Conservation (phyloP, 768 basidiomycete species). For the Sarcomyxa edulis region DNA sequence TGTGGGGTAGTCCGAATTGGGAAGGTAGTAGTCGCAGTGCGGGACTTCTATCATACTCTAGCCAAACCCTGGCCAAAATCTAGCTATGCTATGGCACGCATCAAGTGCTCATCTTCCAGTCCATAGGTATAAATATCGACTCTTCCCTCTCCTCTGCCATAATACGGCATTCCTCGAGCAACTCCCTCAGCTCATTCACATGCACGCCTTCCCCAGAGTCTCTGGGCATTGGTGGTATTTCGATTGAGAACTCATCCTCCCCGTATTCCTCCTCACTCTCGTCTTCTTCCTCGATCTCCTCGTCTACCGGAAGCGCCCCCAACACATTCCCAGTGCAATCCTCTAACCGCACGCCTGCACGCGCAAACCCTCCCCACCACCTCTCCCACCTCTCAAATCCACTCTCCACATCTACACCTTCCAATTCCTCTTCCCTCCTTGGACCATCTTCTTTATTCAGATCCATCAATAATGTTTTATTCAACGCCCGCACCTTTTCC, state of each 20-base stretch:
- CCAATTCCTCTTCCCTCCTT: constrained; percentile 27
- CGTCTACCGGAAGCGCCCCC: constrained; percentile 41
- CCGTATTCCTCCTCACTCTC: constrained; percentile 26
- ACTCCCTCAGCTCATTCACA: constrained; percentile 42
- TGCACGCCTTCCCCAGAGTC: constrained; percentile 17
- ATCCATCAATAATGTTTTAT: constrained; percentile 45
- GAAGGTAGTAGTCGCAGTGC: too few species aligned
- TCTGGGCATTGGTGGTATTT: constrained; percentile 22
- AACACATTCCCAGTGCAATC: constrained; percentile 70
- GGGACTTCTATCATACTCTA: too few species aligned
- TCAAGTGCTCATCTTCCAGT: too few species aligned
- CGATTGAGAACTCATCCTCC: constrained; percentile 22
- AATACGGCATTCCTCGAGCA: constrained; percentile 52
- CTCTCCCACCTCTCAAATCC: constrained; percentile 57
- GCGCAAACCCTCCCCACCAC: constrained; percentile 57
- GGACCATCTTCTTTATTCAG: constrained; percentile 53
- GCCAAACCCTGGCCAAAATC: too few species aligned
- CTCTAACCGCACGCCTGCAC: constrained; percentile 54
- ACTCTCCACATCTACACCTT: constrained; percentile 29
- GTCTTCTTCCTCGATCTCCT: constrained; percentile 19
- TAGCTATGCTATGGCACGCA: too few species aligned
- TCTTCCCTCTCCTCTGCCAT: constrained; percentile 43
- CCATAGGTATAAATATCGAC: constrained; percentile 21
- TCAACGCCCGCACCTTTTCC: constrained; percentile 54
- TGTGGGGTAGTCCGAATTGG: too few species aligned